A percentile compares a stretch with the other conserved stretches of the same genome.
phyloP scores from a whole-genome alignment of 495 filamentous ascomycete species.

The Emericellopsis terricola region DNA sequence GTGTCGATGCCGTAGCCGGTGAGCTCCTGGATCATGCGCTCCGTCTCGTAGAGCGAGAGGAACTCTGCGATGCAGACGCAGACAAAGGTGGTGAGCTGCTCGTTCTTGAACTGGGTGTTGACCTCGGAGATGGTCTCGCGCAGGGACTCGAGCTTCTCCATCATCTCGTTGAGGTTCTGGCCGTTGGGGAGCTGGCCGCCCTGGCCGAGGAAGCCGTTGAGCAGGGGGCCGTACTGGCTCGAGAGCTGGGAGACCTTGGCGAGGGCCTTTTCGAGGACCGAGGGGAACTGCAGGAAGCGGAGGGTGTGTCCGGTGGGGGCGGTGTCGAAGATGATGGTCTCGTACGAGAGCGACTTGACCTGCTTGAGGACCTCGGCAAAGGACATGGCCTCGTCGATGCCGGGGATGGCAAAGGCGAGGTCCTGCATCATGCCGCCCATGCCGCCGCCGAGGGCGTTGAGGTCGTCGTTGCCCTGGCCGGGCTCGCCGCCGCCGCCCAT shows the following conservation, averaged over 20 bases:
- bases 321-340: constrained; percentile 97
- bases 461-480: constrained; percentile 42
- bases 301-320: constrained; percentile 98
- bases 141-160: constrained; percentile 84
- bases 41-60: constrained; percentile 91
- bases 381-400: constrained; percentile 98
- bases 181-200: constrained; percentile 74
- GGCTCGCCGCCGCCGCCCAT: constrained; percentile 66
- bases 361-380: constrained; percentile 98
- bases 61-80: constrained; percentile 99
- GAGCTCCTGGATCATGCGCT: constrained; percentile 98
- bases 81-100: constrained; percentile 91
- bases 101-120: constrained; percentile 94
- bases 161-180: constrained; percentile 74
- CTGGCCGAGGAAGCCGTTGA: constrained; percentile 77
- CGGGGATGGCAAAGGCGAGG: constrained; percentile 62
- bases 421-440: constrained; percentile 50
- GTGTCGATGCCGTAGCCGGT: constrained; percentile 89
- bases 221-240: constrained; percentile 84
- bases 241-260: constrained; percentile 92
- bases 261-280: constrained; percentile 93
- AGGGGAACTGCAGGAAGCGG: constrained; percentile 96
- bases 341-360: constrained; percentile 97
- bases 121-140: constrained; percentile 88
- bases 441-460: constrained; percentile 46